phyloP scores from a whole-genome alignment of 2,329 filamentous ascomycete species.

The Juglanconis juglandina region DNA sequence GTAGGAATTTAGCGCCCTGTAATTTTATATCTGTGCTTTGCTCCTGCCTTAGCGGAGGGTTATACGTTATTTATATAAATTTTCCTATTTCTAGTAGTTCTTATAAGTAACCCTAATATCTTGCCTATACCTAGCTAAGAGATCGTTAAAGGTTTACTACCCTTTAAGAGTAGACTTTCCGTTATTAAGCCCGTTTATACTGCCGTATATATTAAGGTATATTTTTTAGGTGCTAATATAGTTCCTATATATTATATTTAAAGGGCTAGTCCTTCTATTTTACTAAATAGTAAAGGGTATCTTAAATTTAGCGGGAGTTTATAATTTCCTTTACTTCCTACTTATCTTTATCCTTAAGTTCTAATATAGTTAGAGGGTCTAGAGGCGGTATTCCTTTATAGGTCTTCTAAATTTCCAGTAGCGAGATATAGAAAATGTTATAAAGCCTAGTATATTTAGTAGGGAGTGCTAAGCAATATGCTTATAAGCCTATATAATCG shows the following conservation, averaged over 20 bases:
- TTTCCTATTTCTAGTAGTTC: no score
- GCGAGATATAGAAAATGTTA: not conserved
- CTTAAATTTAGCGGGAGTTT: not conserved
- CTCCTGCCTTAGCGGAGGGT: no score
- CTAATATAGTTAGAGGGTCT: not conserved
- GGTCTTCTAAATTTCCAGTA: not conserved
- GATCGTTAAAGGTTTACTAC: not conserved
- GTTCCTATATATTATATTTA: not conserved
- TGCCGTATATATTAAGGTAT: not conserved
- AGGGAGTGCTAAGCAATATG: not conserved
- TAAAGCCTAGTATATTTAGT: not conserved
- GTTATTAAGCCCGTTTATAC: not conserved
- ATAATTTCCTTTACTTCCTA: not conserved
- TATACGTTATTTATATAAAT: no score
- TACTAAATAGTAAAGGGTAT: not conserved
- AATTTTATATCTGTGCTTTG: no score
- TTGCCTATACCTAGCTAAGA: no score
- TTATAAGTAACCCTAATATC: no score
- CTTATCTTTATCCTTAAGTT: not conserved
- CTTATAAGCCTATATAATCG: not conserved
- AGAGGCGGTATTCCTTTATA: not conserved
- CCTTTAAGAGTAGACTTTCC: not conserved
- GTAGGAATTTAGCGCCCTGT: no score
- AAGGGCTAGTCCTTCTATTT: not conserved
- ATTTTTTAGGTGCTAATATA: not conserved